These are phyloP conservation scores for Senna tora DNA, from an alignment of 306 rosid species.

Conservation along the genomic window DNA sequence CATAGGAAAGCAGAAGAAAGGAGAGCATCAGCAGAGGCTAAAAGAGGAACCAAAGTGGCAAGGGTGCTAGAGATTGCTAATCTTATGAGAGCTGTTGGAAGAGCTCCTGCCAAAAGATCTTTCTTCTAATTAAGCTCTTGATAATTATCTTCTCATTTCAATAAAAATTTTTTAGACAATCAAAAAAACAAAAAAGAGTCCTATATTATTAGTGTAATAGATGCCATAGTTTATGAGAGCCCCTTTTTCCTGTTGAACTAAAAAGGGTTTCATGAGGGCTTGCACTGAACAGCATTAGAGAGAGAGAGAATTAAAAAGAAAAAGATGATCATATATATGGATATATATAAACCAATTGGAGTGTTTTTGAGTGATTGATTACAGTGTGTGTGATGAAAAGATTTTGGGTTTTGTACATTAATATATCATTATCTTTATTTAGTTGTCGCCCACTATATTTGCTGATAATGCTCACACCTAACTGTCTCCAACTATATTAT, in stretches of 20 bases:
- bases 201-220: constrained; percentile 7
- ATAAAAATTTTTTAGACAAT: constrained; percentile 13
- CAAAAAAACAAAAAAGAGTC: constrained; percentile 2
- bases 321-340: constrained; percentile 6
- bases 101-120: constrained; percentile 87
- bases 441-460: constrained; percentile 29
- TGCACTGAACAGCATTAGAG: constrained; percentile 38
- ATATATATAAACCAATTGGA: constrained; percentile 37
- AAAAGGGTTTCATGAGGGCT: constrained; percentile 42
- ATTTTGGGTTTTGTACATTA: constrained; percentile 50
- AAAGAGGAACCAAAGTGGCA: constrained; percentile 92
- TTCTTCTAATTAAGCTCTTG: constrained; percentile 60
- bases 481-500: constrained; percentile 17
- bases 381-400: constrained; percentile 45
- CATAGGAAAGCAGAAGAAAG: constrained; percentile 90
- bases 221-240: constrained; percentile 39
- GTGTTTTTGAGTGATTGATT: constrained; percentile 40
- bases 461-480: constrained; percentile 29
- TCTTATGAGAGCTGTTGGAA: constrained; percentile 95
- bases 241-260: constrained; percentile 44
- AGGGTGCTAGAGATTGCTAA: constrained; percentile 75
- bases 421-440: constrained; percentile 34
- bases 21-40: constrained; percentile 89
- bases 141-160: neutral
- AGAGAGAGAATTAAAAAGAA: constrained; percentile 2